Evolutionary conservation across 176 grass and related monocot genomes (phyloP).

Genomic region (Melocanna baccifera): DNA sequence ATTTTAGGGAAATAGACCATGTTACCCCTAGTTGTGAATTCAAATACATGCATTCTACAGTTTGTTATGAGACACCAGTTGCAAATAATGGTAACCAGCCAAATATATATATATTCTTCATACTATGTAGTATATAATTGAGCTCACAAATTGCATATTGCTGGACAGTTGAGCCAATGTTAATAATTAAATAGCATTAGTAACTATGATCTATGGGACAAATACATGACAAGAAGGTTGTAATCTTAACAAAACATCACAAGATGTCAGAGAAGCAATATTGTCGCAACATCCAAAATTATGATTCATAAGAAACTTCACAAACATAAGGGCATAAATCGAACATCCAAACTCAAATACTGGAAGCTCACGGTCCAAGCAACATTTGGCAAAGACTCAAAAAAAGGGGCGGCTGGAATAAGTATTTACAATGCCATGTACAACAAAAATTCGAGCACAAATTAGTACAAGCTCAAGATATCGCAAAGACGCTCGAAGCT

Average conservation of each 20-base stretch:
- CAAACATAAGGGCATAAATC: not conserved
- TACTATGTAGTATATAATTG: not conserved
- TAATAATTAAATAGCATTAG: not conserved
- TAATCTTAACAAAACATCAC: not conserved
- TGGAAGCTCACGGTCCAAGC: not conserved
- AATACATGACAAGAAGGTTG: not conserved
- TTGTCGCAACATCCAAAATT: not conserved
- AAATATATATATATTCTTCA: not conserved
- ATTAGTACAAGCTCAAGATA: conserved; percentile 17
- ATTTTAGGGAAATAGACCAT: too few relatives aligned
- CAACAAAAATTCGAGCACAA: not conserved
- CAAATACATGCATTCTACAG: conserved; percentile 2
- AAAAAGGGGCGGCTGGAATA: not conserved
- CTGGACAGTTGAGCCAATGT: not conserved
- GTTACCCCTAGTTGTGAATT: too few relatives aligned
- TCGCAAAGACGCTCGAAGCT: not conserved
- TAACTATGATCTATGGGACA: not conserved
- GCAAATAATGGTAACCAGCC: not conserved
- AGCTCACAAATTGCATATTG: not conserved
- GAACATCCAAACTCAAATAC: not conserved
- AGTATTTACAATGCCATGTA: conserved; percentile 38
- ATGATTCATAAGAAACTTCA: not conserved
- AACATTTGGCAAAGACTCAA: not conserved
- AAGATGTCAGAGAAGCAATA: not conserved
- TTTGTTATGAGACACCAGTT: not conserved